phyloP scores from a whole-genome alignment of 1,284 basidiomycete species.

The Trichosporon sp. region DNA sequence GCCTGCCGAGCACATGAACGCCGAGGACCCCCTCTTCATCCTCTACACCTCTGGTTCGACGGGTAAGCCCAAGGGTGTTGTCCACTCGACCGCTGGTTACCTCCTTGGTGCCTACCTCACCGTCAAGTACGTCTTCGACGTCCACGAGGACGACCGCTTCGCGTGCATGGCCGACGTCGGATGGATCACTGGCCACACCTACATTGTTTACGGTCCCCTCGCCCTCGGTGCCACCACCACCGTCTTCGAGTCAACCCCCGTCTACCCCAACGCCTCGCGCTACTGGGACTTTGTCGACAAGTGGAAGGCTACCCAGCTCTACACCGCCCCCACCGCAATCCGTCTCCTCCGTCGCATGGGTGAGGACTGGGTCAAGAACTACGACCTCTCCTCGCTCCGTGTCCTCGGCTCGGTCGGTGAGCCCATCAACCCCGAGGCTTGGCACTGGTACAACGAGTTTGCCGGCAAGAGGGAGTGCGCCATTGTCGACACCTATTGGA shows the following conservation, averaged over 20 bases:
- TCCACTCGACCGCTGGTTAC: conserved; percentile 52
- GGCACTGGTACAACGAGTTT: conserved; percentile 94
- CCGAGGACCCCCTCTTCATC: conserved; percentile 89
- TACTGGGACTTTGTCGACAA: conserved; percentile 97
- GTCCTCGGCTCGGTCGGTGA: conserved; percentile 93
- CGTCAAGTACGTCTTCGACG: conserved; percentile 96
- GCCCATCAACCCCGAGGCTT: conserved; percentile 98
- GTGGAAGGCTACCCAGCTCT: conserved; percentile 92
- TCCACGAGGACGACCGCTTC: conserved; percentile 87
- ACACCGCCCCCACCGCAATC: conserved; percentile 85
- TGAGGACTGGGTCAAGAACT: conserved; percentile 77
- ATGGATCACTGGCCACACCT: conserved; percentile 98
- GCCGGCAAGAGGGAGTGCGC: conserved; percentile 88
- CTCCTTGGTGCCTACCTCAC: conserved; percentile 80
- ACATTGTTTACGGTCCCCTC: conserved; percentile 96
- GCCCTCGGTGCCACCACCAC: conserved; percentile 83
- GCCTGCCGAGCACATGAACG: conserved; percentile 79
- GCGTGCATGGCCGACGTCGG: conserved; percentile 99
- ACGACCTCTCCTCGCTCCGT: conserved; percentile 82
- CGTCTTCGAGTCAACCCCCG: conserved; percentile 95
- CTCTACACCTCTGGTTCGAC: conserved; percentile 68
- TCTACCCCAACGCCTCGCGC: conserved; percentile 92
- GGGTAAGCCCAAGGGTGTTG: conserved; percentile 57
- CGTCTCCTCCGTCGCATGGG: conserved; percentile 87
- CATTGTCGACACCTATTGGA: conserved; percentile 95